Evolutionary conservation across 352 stramenopile genomes (phyloP), one percentile per base, ranked within the genome.

Genomic region (Phytophthora cajani): DNA sequence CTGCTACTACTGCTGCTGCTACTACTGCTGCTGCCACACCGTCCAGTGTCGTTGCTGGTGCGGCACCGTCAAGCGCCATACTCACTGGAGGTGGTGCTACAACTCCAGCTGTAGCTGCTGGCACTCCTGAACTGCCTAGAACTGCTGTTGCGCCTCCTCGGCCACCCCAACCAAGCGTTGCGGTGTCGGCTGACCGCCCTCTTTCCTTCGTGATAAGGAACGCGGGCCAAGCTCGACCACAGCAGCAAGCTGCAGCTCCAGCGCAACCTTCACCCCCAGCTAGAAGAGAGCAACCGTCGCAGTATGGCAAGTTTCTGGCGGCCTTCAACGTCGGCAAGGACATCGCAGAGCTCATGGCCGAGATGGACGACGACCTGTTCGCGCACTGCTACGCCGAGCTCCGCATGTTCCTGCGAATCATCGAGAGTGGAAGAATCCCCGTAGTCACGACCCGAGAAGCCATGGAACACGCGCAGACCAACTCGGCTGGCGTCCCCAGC

Each of bases 291-390:
- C 42, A 21, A 12, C 58, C 58, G 19, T 67, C 64, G 12, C 70
- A 73, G 23, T 77, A 77, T 27, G 70, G 51, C 55, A 70, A 77
- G 52, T 77, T 77, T 47, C 36, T 77, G 11, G 65, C 65, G 30
- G 33, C 59, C 51, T 77, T 77, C 40, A 67, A 77, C n/a, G 19
- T 71, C 27, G 52, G 64, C 65, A 77, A 77, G 65, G 58, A 74
- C 36, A 62, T 77, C 12, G 54, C 64, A 14, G 70, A 77, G 60
- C 47, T 67, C 11, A 62, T 74, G 59, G 70, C 65, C 1, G 64
- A 73, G 19, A 77, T 77, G 70, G 65, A 70, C 21, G 17, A 49
- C 8, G 55, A 67, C 32, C 55, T 57, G 2, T 77, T 74, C 42
- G 55, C 38, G 0, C 56, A 64, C n/a, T 64, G 55, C 27, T 63